Conservation (phyloP, 345 rosid species). For the Camelina neglecta region DNA sequence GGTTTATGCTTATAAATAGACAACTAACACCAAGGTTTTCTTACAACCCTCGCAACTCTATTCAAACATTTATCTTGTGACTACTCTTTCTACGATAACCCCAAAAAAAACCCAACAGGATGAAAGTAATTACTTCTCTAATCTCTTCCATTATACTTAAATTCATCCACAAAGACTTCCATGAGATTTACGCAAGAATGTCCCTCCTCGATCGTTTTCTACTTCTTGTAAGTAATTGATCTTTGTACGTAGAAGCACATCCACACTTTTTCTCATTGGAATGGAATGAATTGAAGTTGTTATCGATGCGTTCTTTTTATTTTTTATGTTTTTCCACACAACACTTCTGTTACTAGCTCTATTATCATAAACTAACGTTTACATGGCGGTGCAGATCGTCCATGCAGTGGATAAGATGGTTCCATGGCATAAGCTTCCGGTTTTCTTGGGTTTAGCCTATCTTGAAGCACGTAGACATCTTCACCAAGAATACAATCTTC, state of each 20-base stretch:
- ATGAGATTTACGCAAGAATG: slow-evolving; percentile 47
- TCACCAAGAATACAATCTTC: slow-evolving; percentile 58
- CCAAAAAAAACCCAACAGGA: neutral
- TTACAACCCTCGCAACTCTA: slow-evolving; percentile 8
- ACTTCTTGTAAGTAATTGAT: slow-evolving; percentile 47
- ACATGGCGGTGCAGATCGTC: slow-evolving; percentile 47
- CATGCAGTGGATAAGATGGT: slow-evolving; percentile 53
- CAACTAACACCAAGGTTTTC: neutral
- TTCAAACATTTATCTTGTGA: neutral
- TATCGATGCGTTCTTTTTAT: neutral
- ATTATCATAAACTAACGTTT: neutral
- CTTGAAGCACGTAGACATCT: slow-evolving; percentile 57
- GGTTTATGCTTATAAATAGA: slow-evolving; percentile 23
- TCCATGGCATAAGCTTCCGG: slow-evolving; percentile 63
- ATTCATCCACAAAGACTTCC: slow-evolving; percentile 53
- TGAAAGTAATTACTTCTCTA: slow-evolving; percentile 27
- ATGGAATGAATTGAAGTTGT: neutral
- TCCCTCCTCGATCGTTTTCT: slow-evolving; percentile 49
- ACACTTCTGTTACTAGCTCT: too few relatives aligned
- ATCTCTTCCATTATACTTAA: slow-evolving; percentile 19
- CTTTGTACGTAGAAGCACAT: neutral
- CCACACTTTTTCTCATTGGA: neutral
- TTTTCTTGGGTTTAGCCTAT: slow-evolving; percentile 54
- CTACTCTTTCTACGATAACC: neutral
- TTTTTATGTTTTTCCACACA: neutral